These are phyloP conservation scores for Lepidium aucheri DNA, from an alignment of 345 rosid genomes.

Conservation along the genomic window DNA sequence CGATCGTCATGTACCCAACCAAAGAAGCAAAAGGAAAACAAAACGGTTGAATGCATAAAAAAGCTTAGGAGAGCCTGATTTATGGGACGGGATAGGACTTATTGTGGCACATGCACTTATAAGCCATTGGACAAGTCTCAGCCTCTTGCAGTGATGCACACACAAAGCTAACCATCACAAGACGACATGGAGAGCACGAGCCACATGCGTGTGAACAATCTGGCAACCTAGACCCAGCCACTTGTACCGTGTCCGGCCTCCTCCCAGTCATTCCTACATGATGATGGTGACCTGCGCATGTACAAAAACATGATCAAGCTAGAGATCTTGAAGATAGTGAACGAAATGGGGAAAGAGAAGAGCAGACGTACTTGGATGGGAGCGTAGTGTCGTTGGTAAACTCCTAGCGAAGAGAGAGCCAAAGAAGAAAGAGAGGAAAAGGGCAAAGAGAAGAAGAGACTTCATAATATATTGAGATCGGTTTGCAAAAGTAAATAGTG, in stretches of 20 bases:
- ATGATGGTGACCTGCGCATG: constrained; percentile 22
- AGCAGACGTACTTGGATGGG: constrained; percentile 22
- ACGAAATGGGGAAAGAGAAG: neutral
- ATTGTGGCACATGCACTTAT: constrained; percentile 88
- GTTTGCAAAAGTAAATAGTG: neutral
- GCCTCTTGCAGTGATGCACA: constrained; percentile 83
- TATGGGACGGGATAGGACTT: constrained; percentile 85
- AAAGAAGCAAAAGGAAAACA: constrained; percentile 7
- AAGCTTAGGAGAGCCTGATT: constrained; percentile 8
- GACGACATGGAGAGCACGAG: constrained; percentile 78
- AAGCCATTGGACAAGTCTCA: constrained; percentile 95
- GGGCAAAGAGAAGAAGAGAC: constrained; percentile 19
- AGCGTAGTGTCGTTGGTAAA: neutral
- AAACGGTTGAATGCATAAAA: constrained; percentile 10
- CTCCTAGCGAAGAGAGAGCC: constrained; percentile 22
- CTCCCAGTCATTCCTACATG: constrained; percentile 20
- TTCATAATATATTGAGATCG: constrained; percentile 1
- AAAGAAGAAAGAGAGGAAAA: constrained; percentile 22
- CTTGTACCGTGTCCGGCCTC: constrained; percentile 51
- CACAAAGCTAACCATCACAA: constrained; percentile 89
- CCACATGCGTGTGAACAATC: constrained; percentile 95
- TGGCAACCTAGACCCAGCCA: constrained; percentile 80
- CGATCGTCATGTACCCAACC: neutral
- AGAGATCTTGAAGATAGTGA: constrained; percentile 17
- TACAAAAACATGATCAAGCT: neutral